Base-by-base conservation (phyloP, 2,329 filamentous ascomycete genomes). In the Pseudogymnoascus sp. region DNA sequence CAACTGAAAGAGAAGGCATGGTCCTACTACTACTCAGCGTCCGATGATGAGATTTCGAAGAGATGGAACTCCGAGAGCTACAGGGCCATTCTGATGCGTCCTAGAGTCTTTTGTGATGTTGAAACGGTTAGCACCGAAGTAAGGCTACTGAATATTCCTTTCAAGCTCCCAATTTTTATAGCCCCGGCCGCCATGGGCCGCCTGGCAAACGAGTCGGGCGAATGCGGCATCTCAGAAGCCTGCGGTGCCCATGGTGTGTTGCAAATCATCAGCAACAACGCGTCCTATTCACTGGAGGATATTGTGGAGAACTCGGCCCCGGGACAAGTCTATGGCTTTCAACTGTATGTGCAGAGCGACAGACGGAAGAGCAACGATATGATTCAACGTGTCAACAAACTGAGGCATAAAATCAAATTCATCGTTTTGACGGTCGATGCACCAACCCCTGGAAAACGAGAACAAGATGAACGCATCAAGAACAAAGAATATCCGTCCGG, bases 21-120 rank as follows among this genome's bases (percentile, higher is more conserved):
- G 84, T 86, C 86, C 0, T 89, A 88, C 68, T 83, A 86, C 69
- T 87, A 84, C 21, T 87, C 84, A 7, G 86, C 85, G 1, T 83
- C 86, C 9, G 88, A 84, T 5, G 86, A 97, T 74, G 79, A 91
- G 21, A 79, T 80, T 68, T 83, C 86, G 36, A 82, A 85, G 58
- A 75, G 75, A 17, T 78, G 79, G 58, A 89, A 89, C 71, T 78
- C 75, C 27, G 75, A 78, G 0, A 75, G 79, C 64, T 85, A 85
- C 67, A 74, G 78, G 41, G 73, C 78, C 27, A 85, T 88, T 65
- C 78, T 78, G 71, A 78, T 89, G 5, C 81, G 86, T 0, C 84
- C 84, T 0, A 78, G 84, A 21, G 78, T 85, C 27, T 73, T 87
- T 59, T 75, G 78, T 36, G 79, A 86, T 67, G 85, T 89, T 4